Conservation (phyloP, 2,329 filamentous ascomycete genomes). For the Verticillium nonalfalfae region DNA sequence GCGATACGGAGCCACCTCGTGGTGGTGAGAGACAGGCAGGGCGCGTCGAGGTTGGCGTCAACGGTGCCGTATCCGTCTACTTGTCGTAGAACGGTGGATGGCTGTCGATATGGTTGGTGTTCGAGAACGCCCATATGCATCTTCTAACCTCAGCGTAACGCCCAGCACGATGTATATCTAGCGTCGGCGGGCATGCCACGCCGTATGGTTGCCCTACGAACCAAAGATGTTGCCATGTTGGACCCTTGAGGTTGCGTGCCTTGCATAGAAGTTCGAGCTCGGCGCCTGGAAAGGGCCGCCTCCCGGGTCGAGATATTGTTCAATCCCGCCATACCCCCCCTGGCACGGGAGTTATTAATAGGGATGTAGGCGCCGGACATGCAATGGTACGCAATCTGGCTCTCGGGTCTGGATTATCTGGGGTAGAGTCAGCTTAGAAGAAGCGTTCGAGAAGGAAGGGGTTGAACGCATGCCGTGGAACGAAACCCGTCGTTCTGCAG, state of each 20-base stretch:
- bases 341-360: constrained; percentile 12
- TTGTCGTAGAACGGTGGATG: not conserved
- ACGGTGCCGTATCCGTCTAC: not conserved
- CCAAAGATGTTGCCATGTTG: not conserved
- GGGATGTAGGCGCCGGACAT: constrained; percentile 1
- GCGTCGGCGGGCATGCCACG: not conserved
- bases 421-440: not conserved
- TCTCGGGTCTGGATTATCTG: not conserved
- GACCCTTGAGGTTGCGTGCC: not conserved
- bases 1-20: not conserved
- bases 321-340: not conserved
- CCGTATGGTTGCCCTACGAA: not conserved
- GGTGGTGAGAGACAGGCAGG: not conserved
- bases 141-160: constrained; percentile 7
- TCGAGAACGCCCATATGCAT: not conserved
- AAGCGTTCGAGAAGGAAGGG: constrained; percentile 6
- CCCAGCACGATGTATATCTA: not conserved
- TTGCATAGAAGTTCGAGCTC: constrained; percentile 1
- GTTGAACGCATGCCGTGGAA: not conserved
- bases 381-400: not conserved
- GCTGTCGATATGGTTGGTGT: not conserved
- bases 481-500: not conserved
- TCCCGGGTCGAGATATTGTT: not conserved
- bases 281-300: constrained; percentile 5
- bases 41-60: not conserved